Evolutionary conservation across 768 basidiomycete species (phyloP).

Genomic region (Rubroboletus satanas): DNA sequence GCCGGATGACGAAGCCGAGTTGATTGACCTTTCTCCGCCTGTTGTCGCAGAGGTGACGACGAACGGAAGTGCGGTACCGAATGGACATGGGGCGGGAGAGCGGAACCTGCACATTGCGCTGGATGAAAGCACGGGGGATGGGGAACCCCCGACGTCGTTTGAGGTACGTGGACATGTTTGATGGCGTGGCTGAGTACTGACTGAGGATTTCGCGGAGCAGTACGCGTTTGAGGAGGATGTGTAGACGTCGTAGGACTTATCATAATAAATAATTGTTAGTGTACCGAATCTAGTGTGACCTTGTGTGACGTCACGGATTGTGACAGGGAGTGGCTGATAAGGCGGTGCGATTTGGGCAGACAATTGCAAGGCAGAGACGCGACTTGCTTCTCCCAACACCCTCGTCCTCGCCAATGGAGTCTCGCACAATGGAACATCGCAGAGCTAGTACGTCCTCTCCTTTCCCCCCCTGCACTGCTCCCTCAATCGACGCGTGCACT

Average conservation of each 20-base stretch:
- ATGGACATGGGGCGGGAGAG: slow-evolving; percentile 17
- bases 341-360: slow-evolving; percentile 3
- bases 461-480: slow-evolving; percentile 4
- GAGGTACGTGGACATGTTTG: slow-evolving; percentile 54
- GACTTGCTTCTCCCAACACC: slow-evolving; percentile 7
- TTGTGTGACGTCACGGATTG: slow-evolving; percentile 16
- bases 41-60: slow-evolving; percentile 15
- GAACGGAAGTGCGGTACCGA: slow-evolving; percentile 31
- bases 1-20: slow-evolving; percentile 69
- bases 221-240: slow-evolving; percentile 69
- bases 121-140: slow-evolving; percentile 69
- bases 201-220: slow-evolving; percentile 33
- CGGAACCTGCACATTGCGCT: slow-evolving; percentile 56
- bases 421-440: slow-evolving; percentile 71
- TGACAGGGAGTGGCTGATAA: slow-evolving; percentile 28
- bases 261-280: too few relatives aligned
- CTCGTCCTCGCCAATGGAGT: slow-evolving; percentile 39
- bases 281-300: slow-evolving; percentile 5
- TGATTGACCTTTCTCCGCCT: slow-evolving; percentile 59
- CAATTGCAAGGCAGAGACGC: slow-evolving; percentile 16
- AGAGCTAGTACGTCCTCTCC: slow-evolving; percentile 54
- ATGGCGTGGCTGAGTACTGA: slow-evolving; percentile 18
- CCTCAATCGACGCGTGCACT: slow-evolving; percentile 38
- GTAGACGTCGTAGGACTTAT: background rate
- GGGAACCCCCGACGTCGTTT: slow-evolving; percentile 73